phyloP scores from a whole-genome alignment of 2,329 filamentous ascomycete genomes.

The Fusarium circinatum region DNA sequence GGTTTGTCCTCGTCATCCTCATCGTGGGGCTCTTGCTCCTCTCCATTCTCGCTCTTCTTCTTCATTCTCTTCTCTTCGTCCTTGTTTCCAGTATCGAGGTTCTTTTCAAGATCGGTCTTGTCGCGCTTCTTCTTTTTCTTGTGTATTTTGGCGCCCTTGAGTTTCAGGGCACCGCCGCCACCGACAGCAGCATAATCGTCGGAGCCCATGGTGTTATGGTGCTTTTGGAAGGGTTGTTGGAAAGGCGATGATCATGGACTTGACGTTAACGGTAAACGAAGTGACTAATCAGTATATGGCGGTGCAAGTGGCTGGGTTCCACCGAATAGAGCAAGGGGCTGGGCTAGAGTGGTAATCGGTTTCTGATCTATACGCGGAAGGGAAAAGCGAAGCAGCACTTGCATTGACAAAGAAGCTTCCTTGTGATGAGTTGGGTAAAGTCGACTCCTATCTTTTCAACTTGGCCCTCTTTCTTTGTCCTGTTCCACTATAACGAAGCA shows the following conservation, averaged over 20 bases:
- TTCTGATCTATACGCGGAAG: conserved; percentile 27
- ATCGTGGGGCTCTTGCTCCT: conserved; percentile 46
- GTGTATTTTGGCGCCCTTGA: conserved; percentile 79
- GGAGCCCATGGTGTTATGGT: conserved; percentile 66
- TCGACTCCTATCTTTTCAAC: conserved; percentile 31
- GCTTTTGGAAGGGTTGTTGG: neutral
- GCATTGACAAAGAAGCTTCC: conserved; percentile 25
- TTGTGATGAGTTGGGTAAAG: conserved; percentile 29
- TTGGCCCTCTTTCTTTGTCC: conserved; percentile 29
- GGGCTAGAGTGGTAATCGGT: neutral
- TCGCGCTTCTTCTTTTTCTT: conserved; percentile 72
- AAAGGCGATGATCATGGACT: neutral
- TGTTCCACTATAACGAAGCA: conserved; percentile 20
- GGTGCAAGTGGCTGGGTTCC: conserved; percentile 6
- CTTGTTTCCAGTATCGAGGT: conserved; percentile 50
- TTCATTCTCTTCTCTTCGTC: conserved; percentile 26
- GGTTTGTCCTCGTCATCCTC: conserved; percentile 46
- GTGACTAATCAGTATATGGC: conserved; percentile 23
- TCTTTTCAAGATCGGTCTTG: conserved; percentile 59
- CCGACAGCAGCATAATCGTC: conserved; percentile 77
- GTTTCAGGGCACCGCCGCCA: conserved; percentile 79
- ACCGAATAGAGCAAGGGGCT: conserved; percentile 8
- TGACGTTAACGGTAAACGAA: conserved; percentile 1
- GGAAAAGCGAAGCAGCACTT: conserved; percentile 20
- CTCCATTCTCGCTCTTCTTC: conserved; percentile 43